Base-by-base conservation (phyloP, 139 green algal species). In the Axilococcus clingmanii region DNA sequence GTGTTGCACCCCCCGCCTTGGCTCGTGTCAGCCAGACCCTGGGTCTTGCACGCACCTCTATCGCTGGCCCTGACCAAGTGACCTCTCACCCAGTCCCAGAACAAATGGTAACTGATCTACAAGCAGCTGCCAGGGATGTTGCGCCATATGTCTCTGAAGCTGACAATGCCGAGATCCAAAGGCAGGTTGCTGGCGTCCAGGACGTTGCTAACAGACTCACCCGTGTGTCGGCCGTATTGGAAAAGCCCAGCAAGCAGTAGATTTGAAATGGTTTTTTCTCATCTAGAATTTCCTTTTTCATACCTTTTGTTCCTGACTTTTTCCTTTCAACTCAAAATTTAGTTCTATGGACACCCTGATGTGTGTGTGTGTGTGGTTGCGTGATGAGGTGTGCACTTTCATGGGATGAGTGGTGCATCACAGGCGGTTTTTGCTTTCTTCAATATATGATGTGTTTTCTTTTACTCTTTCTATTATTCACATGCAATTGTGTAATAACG, bases 161-260 rank as follows among this genome's bases (percentile, higher is more conserved):
- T 19, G 30, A 55, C 12, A 7, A 44, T 32, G 44, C 22, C 15
- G 30, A 40, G n/a, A 38, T 63, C 14, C 16, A 63, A 19, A 5
- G n/a, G 16, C 17, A 52, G 17, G n/a, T 63, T 17, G 25, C 32
- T 29, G 55, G 25, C 15, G 55, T 63, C 0, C 9, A 55, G 20
- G 7, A 23, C 27, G 43, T 44, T 35, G 55, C 41, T 5, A 27
- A 3, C 29, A 55, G 45, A 14, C 31, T 63, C 42, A 17, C 55
- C 19, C 27, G 55, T 19, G 55, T 63, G 16, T 55, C 42, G n/a
- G 55, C 55, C 22, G 41, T 63, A 31, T 25, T 55, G 0, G 16
- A 51, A 34, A 23, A 51, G 25, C 24, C 27, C 0, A 0, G 20
- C 12, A 36, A 51, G 44, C n/a, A n/a, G n/a, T n/a, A n/a, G n/a